Percentiles rank a stretch among this genome's conserved stretches.
These are phyloP conservation scores for Metschnikowia lunata DNA, from an alignment of 805 yeast species.

Conservation along the genomic window DNA sequence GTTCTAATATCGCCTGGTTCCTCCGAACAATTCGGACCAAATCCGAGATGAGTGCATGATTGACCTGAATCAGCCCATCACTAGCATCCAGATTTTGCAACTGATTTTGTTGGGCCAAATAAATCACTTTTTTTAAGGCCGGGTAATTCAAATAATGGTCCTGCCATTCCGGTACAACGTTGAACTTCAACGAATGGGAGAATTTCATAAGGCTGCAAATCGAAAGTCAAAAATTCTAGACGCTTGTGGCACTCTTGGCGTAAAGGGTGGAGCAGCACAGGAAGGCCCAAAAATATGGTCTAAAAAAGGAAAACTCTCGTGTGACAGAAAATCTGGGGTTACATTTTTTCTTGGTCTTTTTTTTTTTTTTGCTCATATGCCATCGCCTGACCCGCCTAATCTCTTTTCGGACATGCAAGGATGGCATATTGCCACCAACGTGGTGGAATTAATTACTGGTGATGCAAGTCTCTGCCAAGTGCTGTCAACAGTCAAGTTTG, in stretches of 20 bases:
- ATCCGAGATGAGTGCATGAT: slow-evolving; percentile 26
- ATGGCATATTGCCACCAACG: too few relatives aligned
- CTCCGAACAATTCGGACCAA: slow-evolving; percentile 19
- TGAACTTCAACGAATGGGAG: slow-evolving; percentile 46
- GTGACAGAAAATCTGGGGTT: slow-evolving; percentile 4
- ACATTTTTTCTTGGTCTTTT: not conserved
- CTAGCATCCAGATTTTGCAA: slow-evolving; percentile 21
- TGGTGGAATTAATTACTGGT: too few relatives aligned
- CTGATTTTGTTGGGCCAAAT: slow-evolving; percentile 46
- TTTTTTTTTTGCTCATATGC: too few relatives aligned
- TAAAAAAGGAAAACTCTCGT: slow-evolving; percentile 6
- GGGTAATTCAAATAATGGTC: slow-evolving; percentile 44
- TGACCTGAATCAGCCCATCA: slow-evolving; percentile 21
- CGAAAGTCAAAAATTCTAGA: not conserved
- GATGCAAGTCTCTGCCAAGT: too few relatives aligned
- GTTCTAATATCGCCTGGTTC: slow-evolving; percentile 6
- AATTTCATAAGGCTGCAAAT: slow-evolving; percentile 37
- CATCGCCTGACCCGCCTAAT: too few relatives aligned
- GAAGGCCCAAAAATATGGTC: not conserved
- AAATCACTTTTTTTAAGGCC: slow-evolving; percentile 52
- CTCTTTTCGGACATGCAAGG: too few relatives aligned
- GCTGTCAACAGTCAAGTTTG: too few relatives aligned
- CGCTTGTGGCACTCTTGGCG: slow-evolving; percentile 2
- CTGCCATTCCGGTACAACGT: slow-evolving; percentile 53
- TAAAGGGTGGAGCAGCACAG: not conserved